phyloP scores from a whole-genome alignment of 768 basidiomycete species.

The Russula olivacea region DNA sequence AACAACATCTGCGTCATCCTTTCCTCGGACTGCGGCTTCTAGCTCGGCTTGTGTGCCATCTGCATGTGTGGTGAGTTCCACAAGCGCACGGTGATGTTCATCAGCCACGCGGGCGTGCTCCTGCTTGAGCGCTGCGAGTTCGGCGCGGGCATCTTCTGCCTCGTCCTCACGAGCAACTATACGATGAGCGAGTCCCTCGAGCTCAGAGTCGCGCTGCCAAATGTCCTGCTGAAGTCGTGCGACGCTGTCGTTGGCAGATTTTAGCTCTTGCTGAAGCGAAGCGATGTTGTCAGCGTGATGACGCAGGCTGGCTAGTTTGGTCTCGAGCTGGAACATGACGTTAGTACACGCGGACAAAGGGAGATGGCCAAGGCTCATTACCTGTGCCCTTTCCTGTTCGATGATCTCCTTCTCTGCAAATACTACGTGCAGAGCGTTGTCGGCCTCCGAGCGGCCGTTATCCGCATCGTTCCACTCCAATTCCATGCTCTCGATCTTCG shows the following conservation, averaged over 20 bases:
- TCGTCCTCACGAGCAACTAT: constrained; percentile 47
- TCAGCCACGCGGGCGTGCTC: constrained; percentile 48
- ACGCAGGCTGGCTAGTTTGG: constrained; percentile 48
- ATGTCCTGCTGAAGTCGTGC: constrained; percentile 52
- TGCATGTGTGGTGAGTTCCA: constrained; percentile 44
- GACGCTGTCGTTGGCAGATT: constrained; percentile 48
- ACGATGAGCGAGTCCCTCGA: constrained; percentile 43
- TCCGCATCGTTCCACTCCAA: constrained; percentile 52
- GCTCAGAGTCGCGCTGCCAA: constrained; percentile 51
- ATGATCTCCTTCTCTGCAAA: constrained; percentile 47
- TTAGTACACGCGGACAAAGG: constrained; percentile 1
- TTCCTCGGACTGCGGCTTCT: constrained; percentile 46
- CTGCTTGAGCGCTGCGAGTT: constrained; percentile 48
- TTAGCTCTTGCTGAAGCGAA: constrained; percentile 49
- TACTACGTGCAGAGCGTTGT: constrained; percentile 49
- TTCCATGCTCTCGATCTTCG: constrained; percentile 40
- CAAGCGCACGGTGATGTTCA: constrained; percentile 43
- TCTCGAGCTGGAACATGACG: constrained; percentile 40
- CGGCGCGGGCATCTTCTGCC: constrained; percentile 47
- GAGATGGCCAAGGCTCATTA: background rate
- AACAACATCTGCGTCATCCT: constrained; percentile 52
- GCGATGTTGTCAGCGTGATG: constrained; percentile 46
- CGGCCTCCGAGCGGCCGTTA: constrained; percentile 49
- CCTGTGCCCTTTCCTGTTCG: constrained; percentile 34
- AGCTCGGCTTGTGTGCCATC: constrained; percentile 42